Evolutionary conservation across 2,329 filamentous ascomycete species (phyloP).

Genomic region (Beauveria asiatica): DNA sequence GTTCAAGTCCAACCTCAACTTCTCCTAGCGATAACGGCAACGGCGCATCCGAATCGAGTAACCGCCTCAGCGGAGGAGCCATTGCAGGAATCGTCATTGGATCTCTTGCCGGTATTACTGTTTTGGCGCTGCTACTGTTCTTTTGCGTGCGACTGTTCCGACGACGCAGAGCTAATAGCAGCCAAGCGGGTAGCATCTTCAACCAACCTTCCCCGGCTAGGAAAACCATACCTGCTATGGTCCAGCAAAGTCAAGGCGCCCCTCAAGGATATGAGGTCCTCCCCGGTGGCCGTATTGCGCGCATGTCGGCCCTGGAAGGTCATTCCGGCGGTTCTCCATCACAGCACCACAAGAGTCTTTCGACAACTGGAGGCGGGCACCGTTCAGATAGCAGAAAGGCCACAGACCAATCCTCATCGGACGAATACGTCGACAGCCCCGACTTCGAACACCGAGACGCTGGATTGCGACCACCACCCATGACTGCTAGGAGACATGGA

Average conservation of each 20-base stretch:
- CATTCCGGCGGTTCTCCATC: slow-evolving; percentile 55
- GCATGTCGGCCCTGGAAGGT: slow-evolving; percentile 89
- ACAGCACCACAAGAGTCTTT: slow-evolving; percentile 36
- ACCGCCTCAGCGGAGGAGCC: slow-evolving; percentile 62
- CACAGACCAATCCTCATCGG: slow-evolving; percentile 58
- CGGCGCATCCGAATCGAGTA: slow-evolving; percentile 16
- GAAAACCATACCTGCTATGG: slow-evolving; percentile 35
- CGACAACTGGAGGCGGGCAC: slow-evolving; percentile 19
- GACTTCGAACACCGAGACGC: slow-evolving; percentile 53
- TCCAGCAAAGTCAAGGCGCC: slow-evolving; percentile 21
- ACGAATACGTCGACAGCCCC: slow-evolving; percentile 63
- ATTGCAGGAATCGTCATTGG: slow-evolving; percentile 91
- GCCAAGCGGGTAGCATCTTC: slow-evolving; percentile 65
- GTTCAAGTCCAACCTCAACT: slow-evolving; percentile 32
- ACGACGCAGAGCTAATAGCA: slow-evolving; percentile 39
- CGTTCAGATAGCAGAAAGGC: slow-evolving; percentile 35
- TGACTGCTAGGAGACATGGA: slow-evolving; percentile 62
- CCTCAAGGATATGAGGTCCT: slow-evolving; percentile 62
- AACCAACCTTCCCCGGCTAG: slow-evolving; percentile 80
- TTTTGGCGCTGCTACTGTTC: slow-evolving; percentile 63
- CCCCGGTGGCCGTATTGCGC: slow-evolving; percentile 80
- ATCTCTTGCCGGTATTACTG: slow-evolving; percentile 58
- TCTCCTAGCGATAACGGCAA: slow-evolving; percentile 18
- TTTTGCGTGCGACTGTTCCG: slow-evolving; percentile 48
- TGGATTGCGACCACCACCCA: slow-evolving; percentile 49